phyloP scores from a whole-genome alignment of 1,139 yeast genomes.

The Kodamaea sp. region DNA sequence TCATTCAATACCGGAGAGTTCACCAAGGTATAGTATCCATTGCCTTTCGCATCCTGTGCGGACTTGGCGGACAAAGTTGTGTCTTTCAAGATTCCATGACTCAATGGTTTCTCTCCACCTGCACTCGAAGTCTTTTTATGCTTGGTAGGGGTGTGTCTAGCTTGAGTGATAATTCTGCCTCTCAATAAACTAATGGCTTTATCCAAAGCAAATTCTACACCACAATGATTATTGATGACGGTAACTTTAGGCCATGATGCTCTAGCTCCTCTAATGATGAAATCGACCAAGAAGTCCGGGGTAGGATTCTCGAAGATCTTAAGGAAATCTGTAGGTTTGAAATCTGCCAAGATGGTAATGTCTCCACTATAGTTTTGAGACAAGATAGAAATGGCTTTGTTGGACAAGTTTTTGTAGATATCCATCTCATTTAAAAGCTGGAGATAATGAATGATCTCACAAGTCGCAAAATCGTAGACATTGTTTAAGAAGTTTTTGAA shows the following conservation, averaged over 20 bases:
- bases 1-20: conserved; percentile 27
- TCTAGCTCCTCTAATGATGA: conserved; percentile 79
- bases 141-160: conserved; percentile 24
- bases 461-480: conserved; percentile 58
- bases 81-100: not conserved
- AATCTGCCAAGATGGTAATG: conserved; percentile 84
- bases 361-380: conserved; percentile 92
- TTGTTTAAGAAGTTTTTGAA: conserved; percentile 56
- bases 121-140: conserved; percentile 6
- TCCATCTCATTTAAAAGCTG: conserved; percentile 77
- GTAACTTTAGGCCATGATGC: conserved; percentile 94
- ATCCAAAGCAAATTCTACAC: conserved; percentile 85
- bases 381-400: conserved; percentile 71
- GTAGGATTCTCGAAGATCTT: conserved; percentile 79
- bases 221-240: conserved; percentile 82
- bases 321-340: conserved; percentile 56
- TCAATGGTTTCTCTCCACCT: conserved; percentile 3
- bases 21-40: conserved; percentile 20
- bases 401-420: conserved; percentile 66
- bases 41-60: conserved; percentile 2
- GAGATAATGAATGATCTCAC: conserved; percentile 77
- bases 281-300: conserved; percentile 67
- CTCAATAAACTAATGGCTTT: conserved; percentile 68
- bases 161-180: conserved; percentile 57
- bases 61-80: conserved; percentile 1